Percentiles rank a stretch among this genome's conserved stretches.
These are phyloP conservation scores for Cladosporium sp. DNA, from an alignment of 2,329 filamentous ascomycete genomes.

Conservation along the genomic window DNA sequence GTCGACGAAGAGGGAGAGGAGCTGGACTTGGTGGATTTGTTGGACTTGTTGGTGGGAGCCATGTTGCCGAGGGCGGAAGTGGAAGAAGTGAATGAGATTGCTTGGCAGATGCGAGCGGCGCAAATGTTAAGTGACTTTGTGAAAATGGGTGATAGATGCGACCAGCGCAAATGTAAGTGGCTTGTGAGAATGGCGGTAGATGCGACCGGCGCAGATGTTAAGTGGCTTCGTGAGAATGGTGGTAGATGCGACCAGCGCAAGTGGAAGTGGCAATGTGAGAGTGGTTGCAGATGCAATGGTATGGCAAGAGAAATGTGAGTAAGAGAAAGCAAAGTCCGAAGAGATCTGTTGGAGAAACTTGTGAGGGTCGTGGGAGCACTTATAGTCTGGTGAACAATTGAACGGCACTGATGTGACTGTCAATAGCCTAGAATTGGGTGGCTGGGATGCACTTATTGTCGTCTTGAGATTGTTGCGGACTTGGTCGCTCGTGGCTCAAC, in stretches of 20 bases:
- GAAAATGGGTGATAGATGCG: too few relatives aligned
- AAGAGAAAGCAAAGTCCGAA: not conserved
- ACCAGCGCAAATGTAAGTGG: too few relatives aligned
- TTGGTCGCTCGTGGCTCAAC: not conserved
- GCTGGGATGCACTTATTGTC: not conserved
- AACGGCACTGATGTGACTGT: not conserved
- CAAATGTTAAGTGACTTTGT: not conserved
- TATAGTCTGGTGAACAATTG: not conserved
- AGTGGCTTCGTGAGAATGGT: not conserved
- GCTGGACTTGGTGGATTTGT: not conserved
- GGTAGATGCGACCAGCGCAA: too few relatives aligned
- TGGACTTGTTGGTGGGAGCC: not conserved
- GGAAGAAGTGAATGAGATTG: too few relatives aligned
- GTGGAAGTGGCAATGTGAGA: too few relatives aligned
- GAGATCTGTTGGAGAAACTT: not conserved
- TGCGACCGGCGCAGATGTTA: too few relatives aligned
- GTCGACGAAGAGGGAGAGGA: not conserved
- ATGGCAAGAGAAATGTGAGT: not conserved
- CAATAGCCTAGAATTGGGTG: not conserved
- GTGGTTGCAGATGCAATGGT: not conserved
- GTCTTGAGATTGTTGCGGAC: slow-evolving; percentile 3
- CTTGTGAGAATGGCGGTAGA: too few relatives aligned
- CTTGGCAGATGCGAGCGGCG: too few relatives aligned
- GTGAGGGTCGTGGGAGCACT: not conserved
- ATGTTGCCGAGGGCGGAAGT: not conserved